phyloP scores from a whole-genome alignment of 1,139 yeast genomes.

The Sugiyamaella grinbergsii region DNA sequence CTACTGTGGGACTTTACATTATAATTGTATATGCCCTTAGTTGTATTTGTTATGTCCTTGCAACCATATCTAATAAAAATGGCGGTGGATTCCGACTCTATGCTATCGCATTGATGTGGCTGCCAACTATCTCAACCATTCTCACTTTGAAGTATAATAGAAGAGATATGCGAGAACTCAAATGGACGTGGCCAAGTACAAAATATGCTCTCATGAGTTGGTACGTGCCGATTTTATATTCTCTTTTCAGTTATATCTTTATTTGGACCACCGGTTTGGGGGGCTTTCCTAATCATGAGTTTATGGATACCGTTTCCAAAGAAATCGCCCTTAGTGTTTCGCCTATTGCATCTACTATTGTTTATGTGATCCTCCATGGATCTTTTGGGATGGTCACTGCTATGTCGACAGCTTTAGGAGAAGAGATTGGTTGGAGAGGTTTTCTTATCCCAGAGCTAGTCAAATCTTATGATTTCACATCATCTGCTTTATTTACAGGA shows the following conservation, averaged over 20 bases:
- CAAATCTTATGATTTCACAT: constrained; percentile 1
- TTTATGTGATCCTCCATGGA: constrained; percentile 2
- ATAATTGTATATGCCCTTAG: neutral
- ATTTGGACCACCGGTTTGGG: constrained; percentile 17
- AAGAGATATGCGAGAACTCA: constrained; percentile 2
- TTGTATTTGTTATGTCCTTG: constrained; percentile 2
- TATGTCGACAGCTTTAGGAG: constrained; percentile 12
- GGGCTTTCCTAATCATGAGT: constrained; percentile 17
- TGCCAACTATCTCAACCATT: constrained; percentile 7
- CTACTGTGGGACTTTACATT: constrained; percentile 3
- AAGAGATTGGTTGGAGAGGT: constrained; percentile 21
- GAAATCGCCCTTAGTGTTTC: neutral
- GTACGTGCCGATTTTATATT: constrained; percentile 14
- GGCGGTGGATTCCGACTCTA: constrained; percentile 7
- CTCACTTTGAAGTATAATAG: constrained; percentile 1
- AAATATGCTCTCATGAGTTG: constrained; percentile 12
- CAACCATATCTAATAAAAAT: constrained; percentile 5
- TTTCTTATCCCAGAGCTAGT: constrained; percentile 12
- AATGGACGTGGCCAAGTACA: constrained; percentile 15
- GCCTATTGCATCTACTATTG: constrained; percentile 4
- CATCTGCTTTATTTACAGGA: constrained; percentile 5
- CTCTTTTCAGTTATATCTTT: neutral
- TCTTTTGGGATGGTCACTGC: constrained; percentile 5
- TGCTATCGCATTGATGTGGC: constrained; percentile 11
- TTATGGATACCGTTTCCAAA: neutral